Evolutionary conservation across 345 rosid genomes (phyloP), one percentile per base, ranked within the genome.

Genomic region (Rubroshorea leprosula): DNA sequence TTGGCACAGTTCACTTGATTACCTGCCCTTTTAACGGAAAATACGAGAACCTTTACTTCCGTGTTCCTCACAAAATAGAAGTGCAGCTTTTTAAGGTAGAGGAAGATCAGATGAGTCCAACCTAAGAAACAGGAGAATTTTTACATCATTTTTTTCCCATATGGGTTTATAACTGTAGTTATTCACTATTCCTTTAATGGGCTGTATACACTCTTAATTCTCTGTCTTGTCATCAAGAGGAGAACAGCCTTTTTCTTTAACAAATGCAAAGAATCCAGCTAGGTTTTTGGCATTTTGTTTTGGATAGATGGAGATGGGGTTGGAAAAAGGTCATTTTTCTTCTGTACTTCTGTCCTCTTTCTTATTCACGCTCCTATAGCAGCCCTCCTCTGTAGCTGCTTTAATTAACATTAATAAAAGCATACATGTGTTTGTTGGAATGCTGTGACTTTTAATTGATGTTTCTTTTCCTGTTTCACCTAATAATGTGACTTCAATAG

Each of bases 21-120:
- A 51, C 22, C 17, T 39, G 61, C 26, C 49, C 54, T 49, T 41
- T 57, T 57, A 49, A 63, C 58, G 61, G 64, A 64, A n/a, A 55
- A 61, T 26, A 53, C 51, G 20, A 14, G 57, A 38, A 16, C 21
- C 56, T 69, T 61, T 39, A 67, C 58, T 74, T 54, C 55, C 51
- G 51, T 67, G 70, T 38, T 54, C 53, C 35, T 58, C 65, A 64
- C 67, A 72, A 63, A 78, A 70, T 76, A 71, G 54, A 52, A 27
- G 56, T 64, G 64, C 81, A 76, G 75, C 68, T 60, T 78, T 27
- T 72, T 57, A 71, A 68, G 66, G 61, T 62, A n/a, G n/a, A n/a
- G 68, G 70, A 27, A 69, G 66, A 59, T 44, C 65, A 72, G 64
- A 73, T 51, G 66, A 69, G 62, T 66, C 75, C 75, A 65, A 64